phyloP scores from a whole-genome alignment of 73 alveolate species.

The Paramecium biaurelia region DNA sequence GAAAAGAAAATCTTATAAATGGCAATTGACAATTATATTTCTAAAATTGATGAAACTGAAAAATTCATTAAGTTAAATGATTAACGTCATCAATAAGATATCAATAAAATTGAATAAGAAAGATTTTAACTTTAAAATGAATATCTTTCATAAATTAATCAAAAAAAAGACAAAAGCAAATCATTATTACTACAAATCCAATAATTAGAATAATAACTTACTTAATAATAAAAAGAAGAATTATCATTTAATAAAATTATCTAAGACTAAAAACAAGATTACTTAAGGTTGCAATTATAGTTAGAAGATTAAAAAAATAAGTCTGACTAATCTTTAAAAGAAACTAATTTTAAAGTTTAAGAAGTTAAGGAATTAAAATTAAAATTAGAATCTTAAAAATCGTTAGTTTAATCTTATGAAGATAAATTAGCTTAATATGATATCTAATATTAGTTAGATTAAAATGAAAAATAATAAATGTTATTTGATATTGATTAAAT shows the following conservation, averaged over 20 bases:
- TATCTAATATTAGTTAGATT: constrained; percentile 23
- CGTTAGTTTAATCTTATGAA: neutral
- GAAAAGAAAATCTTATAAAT: constrained; percentile 26
- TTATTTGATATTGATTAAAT: neutral
- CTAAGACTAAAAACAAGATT: neutral
- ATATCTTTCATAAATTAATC: neutral
- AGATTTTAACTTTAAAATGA: neutral
- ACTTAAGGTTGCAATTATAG: neutral
- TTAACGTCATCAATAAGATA: neutral
- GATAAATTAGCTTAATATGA: constrained; percentile 38
- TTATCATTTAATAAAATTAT: neutral
- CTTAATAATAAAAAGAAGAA: neutral
- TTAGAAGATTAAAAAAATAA: constrained; percentile 24
- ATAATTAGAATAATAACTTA: neutral
- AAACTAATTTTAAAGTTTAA: neutral
- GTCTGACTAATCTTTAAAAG: constrained; percentile 13
- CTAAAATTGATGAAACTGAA: neutral
- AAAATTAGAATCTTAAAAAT: neutral
- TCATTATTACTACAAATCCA: neutral
- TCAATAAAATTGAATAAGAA: neutral
- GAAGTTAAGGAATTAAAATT: neutral
- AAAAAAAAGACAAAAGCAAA: constrained; percentile 18
- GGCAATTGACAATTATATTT: neutral
- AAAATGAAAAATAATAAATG: constrained; percentile 6
- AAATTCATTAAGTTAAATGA: neutral